Base-by-base conservation (phyloP, 192 early-diverging fungal species). In the Coemansia sp. region DNA sequence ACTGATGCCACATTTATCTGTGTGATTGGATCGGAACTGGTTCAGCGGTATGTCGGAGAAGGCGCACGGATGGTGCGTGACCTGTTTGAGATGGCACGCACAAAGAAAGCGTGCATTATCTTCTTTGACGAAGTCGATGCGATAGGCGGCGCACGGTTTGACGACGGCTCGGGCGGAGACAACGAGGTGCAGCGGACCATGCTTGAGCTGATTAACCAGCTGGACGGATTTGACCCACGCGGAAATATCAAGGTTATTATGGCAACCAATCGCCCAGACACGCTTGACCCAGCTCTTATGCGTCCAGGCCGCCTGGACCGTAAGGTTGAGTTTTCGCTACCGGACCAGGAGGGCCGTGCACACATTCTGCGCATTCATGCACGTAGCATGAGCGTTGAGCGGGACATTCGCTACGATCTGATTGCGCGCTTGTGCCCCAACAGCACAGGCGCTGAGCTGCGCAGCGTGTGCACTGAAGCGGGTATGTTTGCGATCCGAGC, bases 111-210 rank as follows among this genome's bases (percentile, higher is more conserved):
- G 2, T 99, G 97, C 76, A 99, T 99, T 67, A 97, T 99, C 68
- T 99, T 99, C 76, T 98, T 99, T 85, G 97, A 99, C 72, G 97
- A 99, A 83, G 87, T 99, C 19, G 97, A 99, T 70, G 97, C 97
- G 38, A 97, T 99, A 73, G 97, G 97, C 69, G 92, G 96, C 61
- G 94, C 97, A 15, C 92, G 97, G 68, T 93, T 93, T 65, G 96
- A 98, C 73, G 97, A 99, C 77, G 97, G 97, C 47, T 90, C 95
- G 50, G 97, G 97, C 69, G 96, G 96, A 48, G 97, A 99, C 82
- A 98, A 99, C 70, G 97, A 99, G 78, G 97, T 99, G 17, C 97
- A 99, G 76, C 88, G 97, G 66, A 99, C 97, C 11, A 99, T 99
- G 97, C 83, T 99, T 70, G 97, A 99, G 84, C 81, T 99, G 51